phyloP scores from a whole-genome alignment of 805 yeast genomes.

The Wickerhamiella musiphila region DNA sequence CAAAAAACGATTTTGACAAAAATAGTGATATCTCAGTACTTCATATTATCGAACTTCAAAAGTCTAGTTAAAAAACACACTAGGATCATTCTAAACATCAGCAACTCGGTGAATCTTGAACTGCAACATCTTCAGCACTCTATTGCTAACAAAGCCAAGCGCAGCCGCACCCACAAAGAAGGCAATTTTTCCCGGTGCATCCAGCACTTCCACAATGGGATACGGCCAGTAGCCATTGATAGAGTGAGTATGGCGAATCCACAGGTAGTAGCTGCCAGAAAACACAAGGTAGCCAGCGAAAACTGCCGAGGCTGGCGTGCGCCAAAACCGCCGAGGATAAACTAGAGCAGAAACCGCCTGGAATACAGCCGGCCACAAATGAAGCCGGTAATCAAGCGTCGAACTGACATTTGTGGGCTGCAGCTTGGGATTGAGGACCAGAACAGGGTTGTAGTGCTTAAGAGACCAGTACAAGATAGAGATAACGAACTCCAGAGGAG shows the following conservation, averaged over 20 bases:
- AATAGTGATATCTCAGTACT: too few species aligned
- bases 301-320: constrained; percentile 10
- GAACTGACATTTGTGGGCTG: constrained; percentile 11
- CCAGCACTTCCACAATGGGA: constrained; percentile 18
- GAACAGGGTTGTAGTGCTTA: constrained; percentile 14
- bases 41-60: too few species aligned
- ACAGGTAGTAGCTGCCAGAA: constrained; percentile 20
- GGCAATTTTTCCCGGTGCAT: constrained; percentile 9
- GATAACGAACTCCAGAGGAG: constrained; percentile 21
- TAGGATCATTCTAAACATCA: too few species aligned
- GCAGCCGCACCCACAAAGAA: constrained; percentile 14
- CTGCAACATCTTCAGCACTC: too few species aligned
- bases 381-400: constrained; percentile 19
- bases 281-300: constrained; percentile 9
- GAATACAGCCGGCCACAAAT: constrained; percentile 18
- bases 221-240: constrained; percentile 21
- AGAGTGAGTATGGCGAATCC: constrained; percentile 18
- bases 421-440: constrained; percentile 17
- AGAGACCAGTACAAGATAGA: constrained; percentile 21
- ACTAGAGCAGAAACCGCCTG: constrained; percentile 16
- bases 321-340: constrained; percentile 16
- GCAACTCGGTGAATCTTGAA: too few species aligned
- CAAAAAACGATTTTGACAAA: too few species aligned
- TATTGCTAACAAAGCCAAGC: too few species aligned
- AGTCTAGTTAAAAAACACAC: too few species aligned